phyloP scores from a whole-genome alignment of 2,329 filamentous ascomycete species.

The Blastomyces emzantsi region DNA sequence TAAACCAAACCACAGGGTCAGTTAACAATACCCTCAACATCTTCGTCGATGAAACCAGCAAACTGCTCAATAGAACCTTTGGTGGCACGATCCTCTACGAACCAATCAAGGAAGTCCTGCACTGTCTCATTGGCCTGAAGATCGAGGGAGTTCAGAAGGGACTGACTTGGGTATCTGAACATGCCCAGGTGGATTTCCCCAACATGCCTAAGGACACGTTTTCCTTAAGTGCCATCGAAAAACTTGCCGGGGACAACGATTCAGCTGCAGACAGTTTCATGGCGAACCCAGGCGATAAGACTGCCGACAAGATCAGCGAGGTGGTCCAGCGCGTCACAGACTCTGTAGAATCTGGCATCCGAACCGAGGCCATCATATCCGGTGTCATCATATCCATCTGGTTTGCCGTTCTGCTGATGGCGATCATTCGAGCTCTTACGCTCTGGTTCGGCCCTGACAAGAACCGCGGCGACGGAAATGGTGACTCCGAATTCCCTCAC shows the following conservation, averaged over 20 bases:
- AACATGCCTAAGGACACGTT: constrained; percentile 71
- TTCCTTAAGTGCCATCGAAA: constrained; percentile 61
- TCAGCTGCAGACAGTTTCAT: constrained; percentile 60
- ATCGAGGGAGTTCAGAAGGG: constrained; percentile 74
- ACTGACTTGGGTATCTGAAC: constrained; percentile 84
- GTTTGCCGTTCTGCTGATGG: constrained; percentile 66
- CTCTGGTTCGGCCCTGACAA: constrained; percentile 54
- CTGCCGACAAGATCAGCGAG: constrained; percentile 71
- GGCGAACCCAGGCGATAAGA: constrained; percentile 60
- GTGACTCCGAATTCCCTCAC: constrained; percentile 20
- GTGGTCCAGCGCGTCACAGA: constrained; percentile 62
- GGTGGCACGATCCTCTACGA: constrained; percentile 70
- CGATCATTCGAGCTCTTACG: constrained; percentile 56
- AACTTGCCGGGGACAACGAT: constrained; percentile 42
- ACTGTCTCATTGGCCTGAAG: constrained; percentile 84
- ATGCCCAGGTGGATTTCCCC: constrained; percentile 77
- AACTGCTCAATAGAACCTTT: constrained; percentile 66
- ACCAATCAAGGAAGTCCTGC: constrained; percentile 68
- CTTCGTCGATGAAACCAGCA: constrained; percentile 69
- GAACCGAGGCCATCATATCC: constrained; percentile 72
- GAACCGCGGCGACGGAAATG: constrained; percentile 52
- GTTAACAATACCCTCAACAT: constrained; percentile 77
- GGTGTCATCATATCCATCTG: constrained; percentile 65
- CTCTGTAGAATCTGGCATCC: constrained; percentile 58
- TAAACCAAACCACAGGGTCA: constrained; percentile 70